Evolutionary conservation across 176 grass and related monocot species (phyloP), one percentile per base, ranked within the genome.

Genomic region (Calamus simplicifolius): DNA sequence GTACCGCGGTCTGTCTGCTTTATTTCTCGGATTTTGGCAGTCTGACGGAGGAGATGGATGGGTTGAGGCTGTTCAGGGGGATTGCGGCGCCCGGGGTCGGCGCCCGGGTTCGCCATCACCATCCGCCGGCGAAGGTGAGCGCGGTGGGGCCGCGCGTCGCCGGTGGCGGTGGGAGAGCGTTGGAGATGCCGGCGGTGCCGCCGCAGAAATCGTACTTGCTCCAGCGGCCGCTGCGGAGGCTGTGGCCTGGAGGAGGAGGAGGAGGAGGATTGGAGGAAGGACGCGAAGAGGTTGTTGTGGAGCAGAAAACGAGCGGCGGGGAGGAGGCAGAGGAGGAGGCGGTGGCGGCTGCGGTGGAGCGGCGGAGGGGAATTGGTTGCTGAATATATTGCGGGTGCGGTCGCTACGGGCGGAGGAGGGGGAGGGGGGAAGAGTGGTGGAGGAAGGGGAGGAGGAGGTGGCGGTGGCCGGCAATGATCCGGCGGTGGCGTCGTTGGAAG

Each of bases 321-420:
- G 72, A 25, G 14, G 58, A 31, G 38, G 35, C 38, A 49, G 64
- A 56, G 30, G 62, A 2, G 12, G 59, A 23, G 6, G 69, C 19
- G 55, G 67, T 58, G 3, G 69, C 8, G 52, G 64, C 35, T 15
- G 59, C 31, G 16, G 59, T 52, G 54, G 72, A 75, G 18, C 31
- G 58, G 69, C 73, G n/a, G 72, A 71, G 81, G 81, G 56, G n/a
- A 91, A 85, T 48, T 97, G 87, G 93, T 87, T 97, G 62, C 54
- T 88, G 75, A 80, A 91, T 64, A 97, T 97, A 71, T 62, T 97
- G 67, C 72, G 87, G 55, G 87, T 97, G 69, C 74, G 89, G 49
- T 78, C 78, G 4, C 51, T 79, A 62, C 85, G 77, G 77, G 59
- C 0, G 57, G 84, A 78, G 50, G 43, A 21, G 28, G 18, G 27